Evolutionary conservation across 805 yeast species (phyloP).

Genomic region (Ogataea corticis): DNA sequence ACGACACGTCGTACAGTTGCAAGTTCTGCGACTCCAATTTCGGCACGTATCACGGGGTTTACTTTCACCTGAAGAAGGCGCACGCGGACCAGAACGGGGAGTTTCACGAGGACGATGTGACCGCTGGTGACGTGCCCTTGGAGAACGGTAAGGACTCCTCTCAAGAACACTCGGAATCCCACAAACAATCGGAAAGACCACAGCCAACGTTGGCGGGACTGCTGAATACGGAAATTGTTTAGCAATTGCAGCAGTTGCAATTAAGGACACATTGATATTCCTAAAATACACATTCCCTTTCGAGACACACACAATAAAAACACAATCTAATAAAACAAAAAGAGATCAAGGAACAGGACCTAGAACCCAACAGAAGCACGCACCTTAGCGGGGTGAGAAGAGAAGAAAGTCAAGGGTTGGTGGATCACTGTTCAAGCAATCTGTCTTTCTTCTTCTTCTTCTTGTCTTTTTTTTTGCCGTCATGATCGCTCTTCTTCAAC

Average conservation of each 20-base stretch:
- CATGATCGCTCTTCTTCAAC: constrained; percentile 31
- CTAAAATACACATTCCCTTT: constrained; percentile 6
- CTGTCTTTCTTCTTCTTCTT: constrained; percentile 49
- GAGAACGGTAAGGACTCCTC: too few species aligned
- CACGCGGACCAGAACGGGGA: constrained; percentile 24
- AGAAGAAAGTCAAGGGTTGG: constrained; percentile 3
- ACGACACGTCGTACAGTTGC: constrained; percentile 19
- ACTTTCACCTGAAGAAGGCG: constrained; percentile 23
- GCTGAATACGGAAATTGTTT: background rate
- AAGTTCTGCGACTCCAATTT: constrained; percentile 20
- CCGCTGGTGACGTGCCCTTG: too few species aligned
- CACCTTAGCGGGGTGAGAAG: constrained; percentile 2
- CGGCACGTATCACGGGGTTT: constrained; percentile 26
- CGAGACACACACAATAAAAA: constrained; percentile 5
- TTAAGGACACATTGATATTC: constrained; percentile 1
- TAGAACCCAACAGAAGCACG: constrained; percentile 7
- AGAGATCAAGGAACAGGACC: constrained; percentile 4
- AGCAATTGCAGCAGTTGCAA: too few species aligned
- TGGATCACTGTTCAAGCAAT: constrained; percentile 23
- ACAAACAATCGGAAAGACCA: too few species aligned
- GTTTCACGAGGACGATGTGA: constrained; percentile 15
- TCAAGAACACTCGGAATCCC: too few species aligned
- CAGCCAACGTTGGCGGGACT: too few species aligned
- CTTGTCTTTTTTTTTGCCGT: constrained; percentile 52
- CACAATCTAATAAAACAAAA: constrained; percentile 18